Conservation (phyloP, 164 flowering plant genomes). For the Vitis rotundifolia region DNA sequence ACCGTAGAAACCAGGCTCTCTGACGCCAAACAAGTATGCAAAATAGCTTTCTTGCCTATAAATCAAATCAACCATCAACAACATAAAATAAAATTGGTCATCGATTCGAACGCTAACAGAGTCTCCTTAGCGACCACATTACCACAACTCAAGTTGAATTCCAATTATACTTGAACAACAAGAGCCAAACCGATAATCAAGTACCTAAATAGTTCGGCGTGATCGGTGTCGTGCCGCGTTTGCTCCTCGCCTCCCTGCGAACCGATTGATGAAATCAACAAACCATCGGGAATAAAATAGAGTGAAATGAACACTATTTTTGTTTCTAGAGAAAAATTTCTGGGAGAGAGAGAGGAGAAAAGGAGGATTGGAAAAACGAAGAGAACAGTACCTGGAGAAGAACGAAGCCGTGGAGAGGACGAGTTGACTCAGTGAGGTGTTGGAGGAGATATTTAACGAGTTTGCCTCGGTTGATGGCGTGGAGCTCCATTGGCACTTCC, state of each 20-base stretch:
- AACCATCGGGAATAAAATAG: neutral
- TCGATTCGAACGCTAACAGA: neutral
- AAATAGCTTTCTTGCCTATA: constrained; percentile 93
- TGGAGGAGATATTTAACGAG: constrained; percentile 57
- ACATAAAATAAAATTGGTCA: neutral
- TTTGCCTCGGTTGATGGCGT: constrained; percentile 58
- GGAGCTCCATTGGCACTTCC: constrained; percentile 64
- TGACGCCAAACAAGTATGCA: constrained; percentile 92
- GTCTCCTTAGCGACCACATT: too few species aligned
- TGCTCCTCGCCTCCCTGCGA: constrained; percentile 92
- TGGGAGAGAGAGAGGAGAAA: neutral
- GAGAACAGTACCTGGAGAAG: constrained; percentile 60
- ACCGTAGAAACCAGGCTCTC: constrained; percentile 88
- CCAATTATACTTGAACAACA: neutral
- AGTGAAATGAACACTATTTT: too few species aligned
- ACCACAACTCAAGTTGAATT: too few species aligned
- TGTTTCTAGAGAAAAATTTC: too few species aligned
- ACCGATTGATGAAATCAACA: neutral
- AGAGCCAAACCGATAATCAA: neutral
- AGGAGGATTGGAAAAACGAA: neutral
- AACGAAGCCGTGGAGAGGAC: constrained; percentile 75
- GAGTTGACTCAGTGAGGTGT: constrained; percentile 50
- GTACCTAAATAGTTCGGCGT: constrained; percentile 76
- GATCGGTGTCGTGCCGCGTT: constrained; percentile 85
- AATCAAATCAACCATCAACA: constrained; percentile 11